Base-by-base conservation (phyloP, 2,329 filamentous ascomycete species). In the Didymella pinodella region DNA sequence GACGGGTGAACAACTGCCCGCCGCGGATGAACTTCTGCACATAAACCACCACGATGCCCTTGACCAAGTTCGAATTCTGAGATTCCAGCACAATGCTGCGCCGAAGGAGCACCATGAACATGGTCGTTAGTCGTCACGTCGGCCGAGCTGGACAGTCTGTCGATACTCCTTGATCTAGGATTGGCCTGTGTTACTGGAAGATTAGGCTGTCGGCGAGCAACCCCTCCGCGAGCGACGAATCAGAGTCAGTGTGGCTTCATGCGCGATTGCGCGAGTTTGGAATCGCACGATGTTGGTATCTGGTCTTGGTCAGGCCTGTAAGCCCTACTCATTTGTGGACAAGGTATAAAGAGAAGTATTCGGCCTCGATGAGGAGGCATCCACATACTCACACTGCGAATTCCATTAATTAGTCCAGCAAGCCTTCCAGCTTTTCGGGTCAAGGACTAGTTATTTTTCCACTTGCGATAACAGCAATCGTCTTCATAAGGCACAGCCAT, bases 21-120 rank as follows among this genome's bases (percentile, higher is more conserved):
- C 29, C 32, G 25, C 53, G 46, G 53, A 44, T 45, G 38, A 56
- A 50, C 46, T 56, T 14, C 10, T 54, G 52, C 45, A 54, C 44
- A 44, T 54, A 54, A 54, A 48, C 45, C 26, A 26, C 45, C 45
- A 53, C 31, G 26, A 22, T 29, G 12, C 41, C 32, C 22, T 28
- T 16, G 31, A 48, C 12, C 36, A 48, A 18, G 5, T 1, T 32
- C 31, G 5, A 16, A 20, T 2, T 28, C 22, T 22, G 22, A 22
- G 22, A 22, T 22, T 20, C 10, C 10, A 20, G 8, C 20, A 14
- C 7, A 26, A 26, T 12, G 29, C 29, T 10, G 31, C 29, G 31
- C 40, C 49, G 41, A 45, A 45, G 28, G 44, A 20, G 44, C 22
- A 16, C 32, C 29, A 28, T 40, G 16, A 6, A 8, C n/a, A 4